Evolutionary conservation across 129 eudicot species (phyloP).

Genomic region (Chrysanthemum lavandulifolium): DNA sequence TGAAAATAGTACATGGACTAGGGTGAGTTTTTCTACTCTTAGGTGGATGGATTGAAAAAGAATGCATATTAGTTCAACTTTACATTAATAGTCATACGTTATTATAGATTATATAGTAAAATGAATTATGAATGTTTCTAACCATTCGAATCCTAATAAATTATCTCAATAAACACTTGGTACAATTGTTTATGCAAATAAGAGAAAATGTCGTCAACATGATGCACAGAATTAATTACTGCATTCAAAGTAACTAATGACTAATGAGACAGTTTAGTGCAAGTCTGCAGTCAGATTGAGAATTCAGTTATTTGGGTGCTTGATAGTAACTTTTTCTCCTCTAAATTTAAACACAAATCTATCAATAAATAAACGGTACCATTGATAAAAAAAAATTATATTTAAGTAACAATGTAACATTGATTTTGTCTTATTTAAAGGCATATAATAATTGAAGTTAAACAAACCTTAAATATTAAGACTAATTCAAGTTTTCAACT

Average conservation of each 20-base stretch:
- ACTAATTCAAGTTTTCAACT: not conserved
- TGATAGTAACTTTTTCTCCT: too few relatives aligned
- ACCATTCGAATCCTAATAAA: too few relatives aligned
- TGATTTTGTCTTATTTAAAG: not conserved
- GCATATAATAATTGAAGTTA: not conserved
- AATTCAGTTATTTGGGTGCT: too few relatives aligned
- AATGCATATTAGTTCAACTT: constrained; percentile 9
- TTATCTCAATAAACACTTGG: too few relatives aligned
- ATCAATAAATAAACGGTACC: too few relatives aligned
- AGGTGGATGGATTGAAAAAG: constrained; percentile 27
- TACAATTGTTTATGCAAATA: constrained; percentile 6
- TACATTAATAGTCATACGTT: not conserved
- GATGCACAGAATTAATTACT: too few relatives aligned
- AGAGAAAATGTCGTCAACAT: not conserved
- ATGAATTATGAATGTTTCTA: too few relatives aligned
- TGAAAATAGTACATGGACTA: constrained; percentile 15
- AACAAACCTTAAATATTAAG: not conserved
- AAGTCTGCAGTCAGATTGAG: too few relatives aligned
- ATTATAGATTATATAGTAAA: too few relatives aligned
- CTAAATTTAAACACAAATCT: too few relatives aligned
- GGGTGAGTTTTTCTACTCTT: constrained; percentile 28
- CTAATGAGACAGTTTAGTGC: too few relatives aligned
- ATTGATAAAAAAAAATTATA: not conserved
- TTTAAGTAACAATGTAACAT: not conserved
- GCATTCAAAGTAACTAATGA: too few relatives aligned